Conservation (phyloP, 768 basidiomycete genomes). For the Gloeopeniophorella convolvens region DNA sequence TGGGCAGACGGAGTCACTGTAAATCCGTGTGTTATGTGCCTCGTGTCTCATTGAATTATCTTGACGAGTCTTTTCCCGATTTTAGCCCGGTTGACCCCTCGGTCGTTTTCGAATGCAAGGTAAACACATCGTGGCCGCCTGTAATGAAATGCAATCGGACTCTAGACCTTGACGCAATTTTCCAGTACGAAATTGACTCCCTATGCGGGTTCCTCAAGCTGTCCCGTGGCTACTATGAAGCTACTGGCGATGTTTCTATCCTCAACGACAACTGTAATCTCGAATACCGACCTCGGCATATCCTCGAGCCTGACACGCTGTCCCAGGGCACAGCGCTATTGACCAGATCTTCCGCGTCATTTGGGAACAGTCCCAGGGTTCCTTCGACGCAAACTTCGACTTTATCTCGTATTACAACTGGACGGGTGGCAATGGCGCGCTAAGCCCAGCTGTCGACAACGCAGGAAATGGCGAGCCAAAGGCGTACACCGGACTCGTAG, state of each 20-base stretch:
- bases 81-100: slow-evolving; percentile 60
- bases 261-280: slow-evolving; percentile 68
- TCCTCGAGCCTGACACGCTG: no score
- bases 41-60: background rate
- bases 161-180: background rate
- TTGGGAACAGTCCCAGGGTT: slow-evolving; percentile 65
- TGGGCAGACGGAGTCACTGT: slow-evolving; percentile 67
- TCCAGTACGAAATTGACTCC: slow-evolving; percentile 73
- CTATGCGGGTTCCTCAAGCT: slow-evolving; percentile 75
- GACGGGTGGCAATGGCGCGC: slow-evolving; percentile 63
- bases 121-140: slow-evolving; percentile 20
- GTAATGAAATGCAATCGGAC: background rate
- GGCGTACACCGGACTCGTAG: slow-evolving; percentile 66
- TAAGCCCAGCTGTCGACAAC: slow-evolving; percentile 60
- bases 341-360: slow-evolving; percentile 71
- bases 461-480: slow-evolving; percentile 71
- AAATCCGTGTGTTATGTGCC: slow-evolving; percentile 51
- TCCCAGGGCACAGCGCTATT: slow-evolving; percentile 58
- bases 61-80: no score
- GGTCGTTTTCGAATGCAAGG: slow-evolving; percentile 81
- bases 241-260: slow-evolving; percentile 65
- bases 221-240: slow-evolving; percentile 63
- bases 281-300: no score
- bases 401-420: slow-evolving; percentile 77
- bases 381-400: slow-evolving; percentile 65